Percentiles rank a stretch among this genome's conserved stretches.
Conservation (phyloP, 208 protist genomes). For the Angomonas desouzai region DNA sequence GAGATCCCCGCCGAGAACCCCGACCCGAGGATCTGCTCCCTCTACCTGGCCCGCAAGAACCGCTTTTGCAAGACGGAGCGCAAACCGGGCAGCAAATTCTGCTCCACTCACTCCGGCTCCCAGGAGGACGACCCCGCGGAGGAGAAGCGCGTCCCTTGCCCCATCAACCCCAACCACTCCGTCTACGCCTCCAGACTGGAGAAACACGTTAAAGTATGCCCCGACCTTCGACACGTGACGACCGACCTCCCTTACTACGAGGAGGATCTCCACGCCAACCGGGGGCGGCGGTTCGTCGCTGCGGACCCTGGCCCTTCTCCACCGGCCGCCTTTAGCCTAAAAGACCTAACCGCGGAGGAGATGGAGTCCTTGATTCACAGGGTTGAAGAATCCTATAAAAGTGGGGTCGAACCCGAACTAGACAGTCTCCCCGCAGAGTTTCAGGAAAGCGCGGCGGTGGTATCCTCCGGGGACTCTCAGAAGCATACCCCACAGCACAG, state of each 20-base stretch:
- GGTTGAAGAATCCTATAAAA: constrained; percentile 21
- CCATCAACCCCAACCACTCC: constrained; percentile 76
- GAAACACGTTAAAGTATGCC: constrained; percentile 67
- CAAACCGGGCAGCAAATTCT: constrained; percentile 38
- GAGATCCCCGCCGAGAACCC: constrained; percentile 39
- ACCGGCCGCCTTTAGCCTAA: not conserved
- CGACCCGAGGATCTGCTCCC: constrained; percentile 42
- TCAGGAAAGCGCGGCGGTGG: not conserved
- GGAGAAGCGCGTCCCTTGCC: constrained; percentile 53
- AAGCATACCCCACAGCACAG: constrained; percentile 71
- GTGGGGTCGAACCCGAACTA: constrained; percentile 18
- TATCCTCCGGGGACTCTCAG: constrained; percentile 16
- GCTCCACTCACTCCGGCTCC: constrained; percentile 39
- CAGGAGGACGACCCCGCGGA: not conserved
- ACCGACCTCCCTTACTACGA: constrained; percentile 43
- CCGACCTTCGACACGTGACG: constrained; percentile 53
- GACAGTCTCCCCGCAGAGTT: not conserved
- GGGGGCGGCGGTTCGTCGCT: constrained; percentile 9
- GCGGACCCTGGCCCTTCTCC: constrained; percentile 3
- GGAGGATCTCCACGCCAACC: constrained; percentile 40
- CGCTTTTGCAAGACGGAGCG: constrained; percentile 61
- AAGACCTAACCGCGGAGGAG: constrained; percentile 18
- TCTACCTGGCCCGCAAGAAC: constrained; percentile 60
- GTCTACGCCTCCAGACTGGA: constrained; percentile 53
- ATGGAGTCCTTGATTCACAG: constrained; percentile 18